phyloP scores from a whole-genome alignment of 208 protist species.

The Crithidia brevicula region DNA sequence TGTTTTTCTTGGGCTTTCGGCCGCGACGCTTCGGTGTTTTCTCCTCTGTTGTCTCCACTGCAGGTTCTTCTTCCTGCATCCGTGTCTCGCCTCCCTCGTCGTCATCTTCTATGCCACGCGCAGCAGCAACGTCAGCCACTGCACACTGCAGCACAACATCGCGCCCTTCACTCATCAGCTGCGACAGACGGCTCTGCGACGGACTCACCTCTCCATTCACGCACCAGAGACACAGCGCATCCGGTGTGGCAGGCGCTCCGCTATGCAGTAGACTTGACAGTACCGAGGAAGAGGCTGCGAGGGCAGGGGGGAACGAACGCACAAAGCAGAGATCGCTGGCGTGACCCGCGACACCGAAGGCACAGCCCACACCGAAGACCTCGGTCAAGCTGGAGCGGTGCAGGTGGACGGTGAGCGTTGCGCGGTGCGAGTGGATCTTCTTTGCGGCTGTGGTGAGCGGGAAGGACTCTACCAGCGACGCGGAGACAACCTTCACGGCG shows the following conservation, averaged over 20 bases:
- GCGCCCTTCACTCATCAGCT: neutral
- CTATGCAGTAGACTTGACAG: neutral
- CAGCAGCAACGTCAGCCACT: neutral
- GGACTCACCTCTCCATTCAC: conserved; percentile 10
- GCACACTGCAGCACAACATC: conserved; percentile 21
- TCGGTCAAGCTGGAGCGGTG: conserved; percentile 11
- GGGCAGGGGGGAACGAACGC: neutral
- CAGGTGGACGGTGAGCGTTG: conserved; percentile 21
- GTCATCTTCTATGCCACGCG: neutral
- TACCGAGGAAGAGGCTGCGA: conserved; percentile 10
- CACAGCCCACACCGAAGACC: conserved; percentile 13
- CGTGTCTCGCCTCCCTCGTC: neutral
- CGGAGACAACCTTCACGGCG: conserved; percentile 21
- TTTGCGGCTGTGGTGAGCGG: neutral
- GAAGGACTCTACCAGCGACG: conserved; percentile 13
- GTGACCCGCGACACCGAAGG: neutral
- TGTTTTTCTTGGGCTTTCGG: conserved; percentile 8
- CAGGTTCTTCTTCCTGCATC: neutral
- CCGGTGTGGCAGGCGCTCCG: neutral
- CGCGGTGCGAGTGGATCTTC: neutral
- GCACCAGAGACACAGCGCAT: conserved; percentile 1
- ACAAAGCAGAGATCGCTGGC: conserved; percentile 7
- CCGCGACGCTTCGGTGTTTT: neutral
- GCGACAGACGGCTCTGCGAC: neutral
- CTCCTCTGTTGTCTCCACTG: neutral